Percentiles rank a stretch among this genome's conserved stretches.
These are phyloP conservation scores for Podosphaera leucotricha DNA, from an alignment of 2,329 filamentous ascomycete genomes.

Conservation along the genomic window DNA sequence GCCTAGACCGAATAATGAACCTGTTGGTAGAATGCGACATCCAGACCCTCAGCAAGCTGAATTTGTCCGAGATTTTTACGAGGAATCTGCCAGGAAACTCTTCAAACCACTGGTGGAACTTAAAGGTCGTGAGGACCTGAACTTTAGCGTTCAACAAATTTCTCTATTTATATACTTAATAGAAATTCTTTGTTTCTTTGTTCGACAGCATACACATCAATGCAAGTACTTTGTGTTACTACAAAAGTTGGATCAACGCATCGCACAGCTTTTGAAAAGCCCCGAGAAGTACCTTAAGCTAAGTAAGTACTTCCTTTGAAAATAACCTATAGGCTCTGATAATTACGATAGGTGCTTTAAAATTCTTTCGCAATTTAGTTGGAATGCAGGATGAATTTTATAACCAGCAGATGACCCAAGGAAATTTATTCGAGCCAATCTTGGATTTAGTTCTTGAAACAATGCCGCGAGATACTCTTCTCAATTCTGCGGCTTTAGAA, in stretches of 20 bases:
- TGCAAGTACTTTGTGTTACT: constrained; percentile 73
- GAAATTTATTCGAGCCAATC: constrained; percentile 62
- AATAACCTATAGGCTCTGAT: background rate
- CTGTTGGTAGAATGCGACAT: constrained; percentile 36
- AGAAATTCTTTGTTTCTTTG: constrained; percentile 83
- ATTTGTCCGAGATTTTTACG: constrained; percentile 77
- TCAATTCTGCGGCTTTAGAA: constrained; percentile 84
- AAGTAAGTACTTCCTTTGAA: constrained; percentile 30
- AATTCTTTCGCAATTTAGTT: constrained; percentile 77
- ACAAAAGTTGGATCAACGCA: constrained; percentile 52
- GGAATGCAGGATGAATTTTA: constrained; percentile 81
- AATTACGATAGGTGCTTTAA: constrained; percentile 44
- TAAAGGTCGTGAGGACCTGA: constrained; percentile 41
- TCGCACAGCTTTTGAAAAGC: constrained; percentile 60
- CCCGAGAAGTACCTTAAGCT: constrained; percentile 84
- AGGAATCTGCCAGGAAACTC: constrained; percentile 59
- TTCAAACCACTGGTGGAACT: constrained; percentile 73
- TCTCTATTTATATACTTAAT: constrained; percentile 80
- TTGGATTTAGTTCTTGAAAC: constrained; percentile 64
- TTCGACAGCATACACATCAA: constrained; percentile 66
- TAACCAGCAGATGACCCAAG: constrained; percentile 59
- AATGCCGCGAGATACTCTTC: constrained; percentile 75
- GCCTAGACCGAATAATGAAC: constrained; percentile 39
- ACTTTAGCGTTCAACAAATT: constrained; percentile 60
- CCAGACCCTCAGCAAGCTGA: constrained; percentile 56